Evolutionary conservation across 2,329 filamentous ascomycete species (phyloP).

Genomic region (Camptophora hylomeconis): DNA sequence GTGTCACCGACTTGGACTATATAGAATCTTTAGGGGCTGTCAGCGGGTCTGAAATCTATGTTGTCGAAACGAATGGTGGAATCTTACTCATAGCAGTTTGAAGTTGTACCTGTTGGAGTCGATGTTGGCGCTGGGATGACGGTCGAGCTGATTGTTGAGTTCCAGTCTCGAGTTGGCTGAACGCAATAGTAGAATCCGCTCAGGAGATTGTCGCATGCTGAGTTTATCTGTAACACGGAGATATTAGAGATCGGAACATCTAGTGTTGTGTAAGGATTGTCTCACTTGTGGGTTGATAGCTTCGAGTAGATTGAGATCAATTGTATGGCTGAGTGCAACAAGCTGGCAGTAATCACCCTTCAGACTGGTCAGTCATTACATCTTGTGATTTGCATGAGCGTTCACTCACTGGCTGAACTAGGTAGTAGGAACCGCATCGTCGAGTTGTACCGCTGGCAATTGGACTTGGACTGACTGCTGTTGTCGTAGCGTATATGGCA

Average conservation of each 20-base stretch:
- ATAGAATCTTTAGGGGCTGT: conserved; percentile 2
- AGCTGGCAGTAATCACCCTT: conserved; percentile 8
- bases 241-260: no score
- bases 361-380: background rate
- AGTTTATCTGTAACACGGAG: conserved; percentile 17
- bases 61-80: no score
- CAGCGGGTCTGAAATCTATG: background rate
- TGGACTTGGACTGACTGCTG: conserved; percentile 7
- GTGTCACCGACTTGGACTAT: conserved; percentile 16
- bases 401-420: conserved; percentile 5
- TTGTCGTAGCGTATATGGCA: conserved; percentile 12
- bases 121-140: conserved; percentile 4
- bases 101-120: conserved; percentile 8
- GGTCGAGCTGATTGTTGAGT: conserved; percentile 6
- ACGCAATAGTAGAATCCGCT: conserved; percentile 18
- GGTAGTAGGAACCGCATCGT: conserved; percentile 7
- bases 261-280: no score
- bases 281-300: conserved; percentile 21
- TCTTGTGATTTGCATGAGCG: background rate
- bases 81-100: conserved; percentile 8
- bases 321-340: conserved; percentile 9
- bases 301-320: conserved; percentile 9
- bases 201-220: conserved; percentile 18
- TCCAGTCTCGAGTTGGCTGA: conserved; percentile 6
- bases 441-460: conserved; percentile 7